phyloP scores from a whole-genome alignment of 225 moss, liverwort and hornwort genomes.

The Pleurozium schreberi region DNA sequence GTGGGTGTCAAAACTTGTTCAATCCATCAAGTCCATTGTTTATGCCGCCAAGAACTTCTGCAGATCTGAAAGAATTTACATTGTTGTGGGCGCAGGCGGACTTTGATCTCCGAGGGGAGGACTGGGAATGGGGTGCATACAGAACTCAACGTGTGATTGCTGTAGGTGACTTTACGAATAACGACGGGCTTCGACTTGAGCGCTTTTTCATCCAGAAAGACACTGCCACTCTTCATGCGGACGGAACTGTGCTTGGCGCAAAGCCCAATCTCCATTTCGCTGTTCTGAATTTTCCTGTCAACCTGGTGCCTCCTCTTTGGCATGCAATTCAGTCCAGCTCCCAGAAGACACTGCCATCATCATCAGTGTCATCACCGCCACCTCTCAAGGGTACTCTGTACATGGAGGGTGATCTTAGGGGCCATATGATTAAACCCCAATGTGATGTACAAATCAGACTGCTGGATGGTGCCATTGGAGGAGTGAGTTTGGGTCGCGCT shows the following conservation, averaged over 20 bases:
- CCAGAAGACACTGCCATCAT: constrained; percentile 59
- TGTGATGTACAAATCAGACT: constrained; percentile 96
- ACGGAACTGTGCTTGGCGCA: constrained; percentile 88
- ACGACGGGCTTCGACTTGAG: constrained; percentile 84
- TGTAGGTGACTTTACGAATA: constrained; percentile 87
- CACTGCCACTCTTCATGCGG: constrained; percentile 93
- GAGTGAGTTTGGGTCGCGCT: constrained; percentile 84
- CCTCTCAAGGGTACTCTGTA: constrained; percentile 86
- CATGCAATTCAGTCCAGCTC: constrained; percentile 86
- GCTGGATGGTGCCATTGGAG: constrained; percentile 89
- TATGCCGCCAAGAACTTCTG: background rate
- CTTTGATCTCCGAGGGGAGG: constrained; percentile 92
- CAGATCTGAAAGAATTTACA: background rate
- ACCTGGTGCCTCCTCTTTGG: constrained; percentile 80
- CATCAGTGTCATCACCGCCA: constrained; percentile 53
- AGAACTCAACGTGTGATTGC: constrained; percentile 88
- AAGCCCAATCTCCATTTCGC: constrained; percentile 98
- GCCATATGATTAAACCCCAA: constrained; percentile 83
- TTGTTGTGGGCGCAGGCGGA: constrained; percentile 60
- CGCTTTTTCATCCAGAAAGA: constrained; percentile 97
- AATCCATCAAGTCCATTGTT: background rate
- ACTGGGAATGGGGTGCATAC: constrained; percentile 99
- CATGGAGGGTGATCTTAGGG: constrained; percentile 97
- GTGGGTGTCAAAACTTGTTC: background rate
- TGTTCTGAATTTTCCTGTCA: constrained; percentile 90